A percentile compares a stretch with the other conserved stretches of the same genome.
Evolutionary conservation across 176 grass and related monocot genomes (phyloP).

Genomic region (Eragrostis nindensis): DNA sequence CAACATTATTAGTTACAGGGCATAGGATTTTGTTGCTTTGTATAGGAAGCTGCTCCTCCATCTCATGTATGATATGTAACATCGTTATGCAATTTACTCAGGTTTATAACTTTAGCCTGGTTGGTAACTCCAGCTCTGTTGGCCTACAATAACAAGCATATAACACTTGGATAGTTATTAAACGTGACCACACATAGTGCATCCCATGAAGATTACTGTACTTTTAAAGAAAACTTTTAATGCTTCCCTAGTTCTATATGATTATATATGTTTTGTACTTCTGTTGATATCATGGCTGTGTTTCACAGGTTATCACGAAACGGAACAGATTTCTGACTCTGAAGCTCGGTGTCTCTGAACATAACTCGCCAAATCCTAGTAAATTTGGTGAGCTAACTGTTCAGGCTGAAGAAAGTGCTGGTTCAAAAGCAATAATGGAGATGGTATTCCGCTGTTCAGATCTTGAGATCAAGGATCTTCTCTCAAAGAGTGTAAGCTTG

Average conservation of each 20-base stretch:
- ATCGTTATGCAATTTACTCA: background rate
- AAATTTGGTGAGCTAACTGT: conserved; percentile 79
- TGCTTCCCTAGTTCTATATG: conserved; percentile 22
- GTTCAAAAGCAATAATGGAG: conserved; percentile 91
- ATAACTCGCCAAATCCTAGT: conserved; percentile 53
- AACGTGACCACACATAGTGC: conserved; percentile 7
- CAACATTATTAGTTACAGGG: background rate
- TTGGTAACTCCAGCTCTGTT: conserved; percentile 13
- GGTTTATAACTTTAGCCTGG: conserved; percentile 4
- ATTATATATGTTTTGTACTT: conserved; percentile 23
- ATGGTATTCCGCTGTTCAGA: conserved; percentile 86
- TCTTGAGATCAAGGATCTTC: conserved; percentile 95
- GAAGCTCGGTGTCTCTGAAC: conserved; percentile 65
- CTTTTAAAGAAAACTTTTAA: conserved; percentile 18
- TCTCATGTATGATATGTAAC: background rate
- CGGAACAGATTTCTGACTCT: conserved; percentile 66
- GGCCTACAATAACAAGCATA: conserved; percentile 5
- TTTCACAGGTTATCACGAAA: conserved; percentile 79
- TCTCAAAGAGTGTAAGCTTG: conserved; percentile 93
- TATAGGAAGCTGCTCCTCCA: background rate
- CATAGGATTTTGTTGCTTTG: background rate
- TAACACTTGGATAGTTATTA: background rate
- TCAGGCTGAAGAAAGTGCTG: conserved; percentile 76
- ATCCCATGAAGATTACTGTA: conserved; percentile 1
- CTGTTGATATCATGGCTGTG: conserved; percentile 22